phyloP scores from a whole-genome alignment of 192 early-diverging fungal species.

The Helicostylum pulchrum region DNA sequence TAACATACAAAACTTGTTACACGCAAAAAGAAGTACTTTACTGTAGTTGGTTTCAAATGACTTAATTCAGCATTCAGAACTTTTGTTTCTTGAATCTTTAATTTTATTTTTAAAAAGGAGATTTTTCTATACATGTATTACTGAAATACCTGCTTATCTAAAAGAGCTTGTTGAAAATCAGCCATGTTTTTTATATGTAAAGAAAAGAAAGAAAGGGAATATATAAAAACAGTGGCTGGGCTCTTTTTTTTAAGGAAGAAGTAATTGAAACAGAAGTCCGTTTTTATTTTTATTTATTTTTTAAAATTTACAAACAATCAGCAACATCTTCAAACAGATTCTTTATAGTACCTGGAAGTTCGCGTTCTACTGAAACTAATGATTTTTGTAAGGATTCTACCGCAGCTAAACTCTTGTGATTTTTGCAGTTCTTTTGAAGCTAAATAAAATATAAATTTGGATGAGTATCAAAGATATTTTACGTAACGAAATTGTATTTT shows the following conservation, averaged over 20 bases:
- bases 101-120: too few species aligned
- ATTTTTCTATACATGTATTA: too few species aligned
- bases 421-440: slow-evolving; percentile 32
- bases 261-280: not conserved
- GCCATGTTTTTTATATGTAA: too few species aligned
- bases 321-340: slow-evolving; percentile 36
- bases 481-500: not conserved
- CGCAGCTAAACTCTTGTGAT: slow-evolving; percentile 35
- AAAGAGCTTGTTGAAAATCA: too few species aligned
- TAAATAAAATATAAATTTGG: slow-evolving; percentile 12
- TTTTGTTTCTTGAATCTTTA: slow-evolving; percentile 7
- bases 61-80: slow-evolving; percentile 10
- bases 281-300: not conserved
- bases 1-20: not conserved
- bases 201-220: not conserved
- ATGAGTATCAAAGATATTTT: not conserved
- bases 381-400: slow-evolving; percentile 39
- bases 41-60: slow-evolving; percentile 10
- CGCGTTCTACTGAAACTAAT: slow-evolving; percentile 39
- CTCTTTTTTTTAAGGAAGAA: too few species aligned
- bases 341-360: slow-evolving; percentile 41
- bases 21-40: not conserved
- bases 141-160: too few species aligned
- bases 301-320: not conserved
- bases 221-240: not conserved